Conservation (phyloP, 306 rosid species). For the Dryas drummondii region DNA sequence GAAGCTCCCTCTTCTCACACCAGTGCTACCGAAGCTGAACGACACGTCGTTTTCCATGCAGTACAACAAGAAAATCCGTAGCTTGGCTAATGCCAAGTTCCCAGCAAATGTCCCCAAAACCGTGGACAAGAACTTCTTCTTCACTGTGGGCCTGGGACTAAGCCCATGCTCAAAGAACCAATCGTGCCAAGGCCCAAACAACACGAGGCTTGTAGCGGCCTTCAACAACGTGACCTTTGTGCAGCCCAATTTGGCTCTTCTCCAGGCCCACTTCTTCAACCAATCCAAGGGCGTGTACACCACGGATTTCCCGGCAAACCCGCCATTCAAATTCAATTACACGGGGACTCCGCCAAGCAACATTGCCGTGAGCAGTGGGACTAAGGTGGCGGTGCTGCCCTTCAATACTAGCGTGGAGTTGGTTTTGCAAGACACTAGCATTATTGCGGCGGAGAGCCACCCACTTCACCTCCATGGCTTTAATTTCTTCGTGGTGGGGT, state of each 20-base stretch:
- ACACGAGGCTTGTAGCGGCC: slow-evolving; percentile 48
- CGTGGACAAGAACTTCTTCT: slow-evolving; percentile 47
- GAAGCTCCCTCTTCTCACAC: slow-evolving; percentile 45
- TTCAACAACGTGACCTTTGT: slow-evolving; percentile 69
- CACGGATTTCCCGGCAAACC: slow-evolving; percentile 62
- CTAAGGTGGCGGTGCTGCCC: slow-evolving; percentile 51
- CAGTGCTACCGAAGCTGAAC: slow-evolving; percentile 54
- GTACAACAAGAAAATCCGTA: slow-evolving; percentile 44
- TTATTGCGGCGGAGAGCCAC: slow-evolving; percentile 69
- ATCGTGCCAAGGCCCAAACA: slow-evolving; percentile 62
- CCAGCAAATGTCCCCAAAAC: slow-evolving; percentile 64
- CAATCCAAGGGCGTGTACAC: slow-evolving; percentile 54
- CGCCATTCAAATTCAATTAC: slow-evolving; percentile 61
- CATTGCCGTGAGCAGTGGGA: slow-evolving; percentile 45
- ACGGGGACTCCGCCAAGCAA: slow-evolving; percentile 66
- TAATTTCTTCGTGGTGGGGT: slow-evolving; percentile 69
- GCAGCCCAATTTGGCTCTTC: slow-evolving; percentile 60
- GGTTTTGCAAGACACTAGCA: slow-evolving; percentile 67
- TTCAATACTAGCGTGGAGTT: slow-evolving; percentile 61
- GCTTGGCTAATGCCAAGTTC: slow-evolving; percentile 48
- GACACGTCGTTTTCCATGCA: slow-evolving; percentile 53
- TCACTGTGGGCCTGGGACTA: slow-evolving; percentile 64
- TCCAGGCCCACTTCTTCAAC: slow-evolving; percentile 72
- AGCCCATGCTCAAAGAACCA: slow-evolving; percentile 47
- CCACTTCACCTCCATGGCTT: slow-evolving; percentile 83